These are phyloP conservation scores for Macrolepiota dolichaula DNA, from an alignment of 768 basidiomycete species.

Conservation along the genomic window DNA sequence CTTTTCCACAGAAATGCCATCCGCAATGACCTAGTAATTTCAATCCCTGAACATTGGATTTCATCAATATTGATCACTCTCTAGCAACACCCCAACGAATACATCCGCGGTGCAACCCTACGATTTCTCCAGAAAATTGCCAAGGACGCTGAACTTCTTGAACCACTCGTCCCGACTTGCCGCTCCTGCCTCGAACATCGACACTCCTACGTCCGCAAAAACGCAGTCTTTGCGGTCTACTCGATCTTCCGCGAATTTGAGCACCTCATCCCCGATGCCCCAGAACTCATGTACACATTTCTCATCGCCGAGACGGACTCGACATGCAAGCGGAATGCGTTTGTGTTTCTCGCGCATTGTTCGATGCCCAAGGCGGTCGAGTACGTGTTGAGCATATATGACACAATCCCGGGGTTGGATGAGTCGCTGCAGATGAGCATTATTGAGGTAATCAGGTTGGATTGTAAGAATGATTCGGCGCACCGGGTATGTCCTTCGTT, in stretches of 20 bases:
- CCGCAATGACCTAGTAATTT: slow-evolving; percentile 89
- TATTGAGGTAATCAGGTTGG: slow-evolving; percentile 89
- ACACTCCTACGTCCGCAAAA: slow-evolving; percentile 97
- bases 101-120: slow-evolving; percentile 96
- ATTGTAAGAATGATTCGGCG: slow-evolving; percentile 81
- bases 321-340: slow-evolving; percentile 96
- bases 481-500: slow-evolving; percentile 58
- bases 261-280: slow-evolving; percentile 91
- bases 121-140: slow-evolving; percentile 95
- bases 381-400: slow-evolving; percentile 83
- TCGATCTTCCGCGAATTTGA: slow-evolving; percentile 95
- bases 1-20: slow-evolving; percentile 76
- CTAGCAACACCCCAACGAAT: slow-evolving; percentile 99
- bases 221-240: slow-evolving; percentile 95
- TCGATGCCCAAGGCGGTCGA: slow-evolving; percentile 91
- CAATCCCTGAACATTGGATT: not conserved
- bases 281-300: slow-evolving; percentile 95
- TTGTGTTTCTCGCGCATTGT: slow-evolving; percentile 86
- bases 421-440: slow-evolving; percentile 94
- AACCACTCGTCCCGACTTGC: slow-evolving; percentile 92
- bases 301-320: slow-evolving; percentile 93
- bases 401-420: slow-evolving; percentile 78
- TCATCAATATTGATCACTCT: slow-evolving; percentile 12
- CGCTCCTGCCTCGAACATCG: slow-evolving; percentile 95
- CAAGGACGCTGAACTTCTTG: slow-evolving; percentile 89